Evolutionary conservation across 2,329 filamentous ascomycete species (phyloP), one percentile per base, ranked within the genome.

Genomic region (Cercospora sp.): DNA sequence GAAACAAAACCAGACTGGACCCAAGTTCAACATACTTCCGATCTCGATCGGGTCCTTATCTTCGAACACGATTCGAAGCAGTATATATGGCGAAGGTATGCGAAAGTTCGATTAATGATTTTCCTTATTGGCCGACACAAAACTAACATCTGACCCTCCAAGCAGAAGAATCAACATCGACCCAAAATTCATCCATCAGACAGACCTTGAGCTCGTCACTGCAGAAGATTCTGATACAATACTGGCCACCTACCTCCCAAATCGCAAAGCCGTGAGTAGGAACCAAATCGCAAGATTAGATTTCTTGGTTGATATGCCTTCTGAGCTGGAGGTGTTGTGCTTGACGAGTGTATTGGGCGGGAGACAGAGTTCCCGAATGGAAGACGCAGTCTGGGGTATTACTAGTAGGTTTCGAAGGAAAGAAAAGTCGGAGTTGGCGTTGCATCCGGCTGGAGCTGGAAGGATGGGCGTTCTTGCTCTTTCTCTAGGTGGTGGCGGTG

Each of bases 61-160:
- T 30, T 62, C 60, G 5, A 6, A 48, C 31, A 63, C 40, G 16
- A 20, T 1, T 8, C 26, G 16, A 18, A 7, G 7, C 20, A 13
- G 30, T 65, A 60, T 16, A 36, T 64, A 10, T 64, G 60, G 62
- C 62, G 62, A 12, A 64, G 20, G 48, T 63, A 48, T 3, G 40
- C 30, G 30, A 23, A 23, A 23, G 23, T 23, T 23, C 23, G 23
- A 2, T 23, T 23, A 23, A 23, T 23, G 23, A 23, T 23, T 23
- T 23, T 23, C 23, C 23, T 23, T 23, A 23, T 23, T 31, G 30
- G 30, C 30, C 30, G 30, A 31, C 30, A 31, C 8, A 3, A 48
- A 8, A 18, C 45, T 48, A 9, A 48, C n/a, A 23, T 18, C 3
- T 3, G 12, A 20, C 10, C 18, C 20, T 20, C 5, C 16, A 23